Conservation (phyloP, 176 grass and related monocot species). For the Juncus inflexus region DNA sequence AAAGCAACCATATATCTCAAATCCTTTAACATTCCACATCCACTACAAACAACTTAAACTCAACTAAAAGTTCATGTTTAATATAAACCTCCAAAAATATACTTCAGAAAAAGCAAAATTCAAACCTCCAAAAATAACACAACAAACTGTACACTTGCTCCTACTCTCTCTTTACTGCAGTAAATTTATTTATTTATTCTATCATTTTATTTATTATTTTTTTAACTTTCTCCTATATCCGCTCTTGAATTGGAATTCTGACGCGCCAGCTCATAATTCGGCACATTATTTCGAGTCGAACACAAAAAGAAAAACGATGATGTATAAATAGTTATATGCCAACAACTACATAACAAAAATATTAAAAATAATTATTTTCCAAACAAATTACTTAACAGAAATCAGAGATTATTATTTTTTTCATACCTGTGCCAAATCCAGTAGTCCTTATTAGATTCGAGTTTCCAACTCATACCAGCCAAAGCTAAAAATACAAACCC, state of each 20-base stretch:
- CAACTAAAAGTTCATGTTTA: no score
- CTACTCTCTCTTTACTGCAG: slow-evolving; percentile 11
- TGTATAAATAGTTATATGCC: slow-evolving; percentile 96
- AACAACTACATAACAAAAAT: slow-evolving; percentile 55
- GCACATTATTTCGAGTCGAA: slow-evolving; percentile 40
- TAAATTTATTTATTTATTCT: slow-evolving; percentile 11
- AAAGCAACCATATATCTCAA: no score
- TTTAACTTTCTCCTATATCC: slow-evolving; percentile 41
- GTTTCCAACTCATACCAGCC: slow-evolving; percentile 77
- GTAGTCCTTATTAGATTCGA: slow-evolving; percentile 75
- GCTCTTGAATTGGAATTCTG: slow-evolving; percentile 54
- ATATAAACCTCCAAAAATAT: no score
- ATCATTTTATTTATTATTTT: background rate
- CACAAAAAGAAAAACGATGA: slow-evolving; percentile 96
- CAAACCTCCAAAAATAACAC: background rate
- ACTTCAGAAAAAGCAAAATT: no score
- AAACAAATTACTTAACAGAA: background rate
- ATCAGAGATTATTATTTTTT: background rate
- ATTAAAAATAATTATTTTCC: slow-evolving; percentile 22
- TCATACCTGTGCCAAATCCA: slow-evolving; percentile 98
- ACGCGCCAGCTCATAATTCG: slow-evolving; percentile 59
- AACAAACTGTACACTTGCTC: slow-evolving; percentile 22
- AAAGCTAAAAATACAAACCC: slow-evolving; percentile 71
- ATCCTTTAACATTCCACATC: no score
- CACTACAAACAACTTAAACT: no score